A percentile compares a stretch with the other conserved stretches of the same genome.
Conservation (phyloP, 805 yeast genomes). For the Yarrowia osloensis region DNA sequence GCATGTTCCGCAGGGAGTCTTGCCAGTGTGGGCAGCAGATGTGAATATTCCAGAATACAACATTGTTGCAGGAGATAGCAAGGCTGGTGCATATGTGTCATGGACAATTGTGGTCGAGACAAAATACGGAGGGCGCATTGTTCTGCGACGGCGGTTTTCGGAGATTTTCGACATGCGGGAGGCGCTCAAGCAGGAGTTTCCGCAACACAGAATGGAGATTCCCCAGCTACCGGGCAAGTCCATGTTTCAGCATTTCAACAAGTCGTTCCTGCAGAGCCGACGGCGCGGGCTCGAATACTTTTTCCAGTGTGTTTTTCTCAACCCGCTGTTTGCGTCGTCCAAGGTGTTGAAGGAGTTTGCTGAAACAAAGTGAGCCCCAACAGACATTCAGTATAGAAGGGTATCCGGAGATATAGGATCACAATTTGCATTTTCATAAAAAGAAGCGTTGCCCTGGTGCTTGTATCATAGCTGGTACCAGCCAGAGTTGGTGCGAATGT, state of each 20-base stretch:
- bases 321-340: conserved; percentile 45
- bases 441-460: too few species aligned
- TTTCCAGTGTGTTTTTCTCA: conserved; percentile 48
- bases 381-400: not conserved
- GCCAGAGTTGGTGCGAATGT: too few species aligned
- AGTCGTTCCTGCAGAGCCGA: conserved; percentile 45
- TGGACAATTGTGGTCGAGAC: conserved; percentile 48
- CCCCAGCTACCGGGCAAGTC: conserved; percentile 53
- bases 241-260: conserved; percentile 40
- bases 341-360: conserved; percentile 11
- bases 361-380: not conserved
- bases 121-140: conserved; percentile 43
- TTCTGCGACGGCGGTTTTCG: conserved; percentile 60
- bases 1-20: conserved; percentile 35
- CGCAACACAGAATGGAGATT: conserved; percentile 44
- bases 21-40: conserved; percentile 45
- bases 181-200: conserved; percentile 45
- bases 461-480: too few species aligned
- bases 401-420: not conserved
- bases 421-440: not conserved
- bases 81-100: conserved; percentile 48
- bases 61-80: conserved; percentile 44
- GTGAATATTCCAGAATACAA: conserved; percentile 47
- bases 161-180: conserved; percentile 58
- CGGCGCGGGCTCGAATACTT: conserved; percentile 51